Conservation (phyloP, 2,329 filamentous ascomycete species). For the Ophioceras dolichostomum region DNA sequence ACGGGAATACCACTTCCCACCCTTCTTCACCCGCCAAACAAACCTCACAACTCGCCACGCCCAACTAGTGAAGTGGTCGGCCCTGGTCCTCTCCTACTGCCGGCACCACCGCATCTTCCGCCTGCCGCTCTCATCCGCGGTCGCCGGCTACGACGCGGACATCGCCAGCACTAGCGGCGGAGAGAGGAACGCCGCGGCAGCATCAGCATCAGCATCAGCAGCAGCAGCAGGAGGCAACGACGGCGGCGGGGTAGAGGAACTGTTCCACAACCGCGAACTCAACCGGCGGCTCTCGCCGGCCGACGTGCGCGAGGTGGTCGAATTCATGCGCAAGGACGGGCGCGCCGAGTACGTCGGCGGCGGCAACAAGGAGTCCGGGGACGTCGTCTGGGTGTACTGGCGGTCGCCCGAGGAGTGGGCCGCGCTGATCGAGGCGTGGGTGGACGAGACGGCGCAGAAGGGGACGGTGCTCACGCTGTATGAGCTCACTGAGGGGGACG, state of each 20-base stretch:
- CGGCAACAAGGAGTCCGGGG: conserved; percentile 24
- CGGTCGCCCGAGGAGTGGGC: conserved; percentile 86
- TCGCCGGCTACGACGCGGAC: conserved; percentile 21
- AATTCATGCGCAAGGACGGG: conserved; percentile 46
- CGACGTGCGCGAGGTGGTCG: conserved; percentile 45
- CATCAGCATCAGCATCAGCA: not conserved
- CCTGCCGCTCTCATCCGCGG: conserved; percentile 41
- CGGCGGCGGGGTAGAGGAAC: conserved; percentile 16
- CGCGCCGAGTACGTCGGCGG: conserved; percentile 51
- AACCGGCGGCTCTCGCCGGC: conserved; percentile 34
- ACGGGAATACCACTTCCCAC: conserved; percentile 61
- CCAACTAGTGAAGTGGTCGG: conserved; percentile 77
- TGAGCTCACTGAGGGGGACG: conserved; percentile 82
- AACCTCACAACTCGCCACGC: conserved; percentile 62
- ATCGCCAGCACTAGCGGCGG: conserved; percentile 22
- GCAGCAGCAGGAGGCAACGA: not conserved
- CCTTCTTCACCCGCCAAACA: conserved; percentile 75
- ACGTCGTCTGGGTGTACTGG: conserved; percentile 71
- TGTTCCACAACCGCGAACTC: conserved; percentile 47
- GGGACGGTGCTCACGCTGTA: conserved; percentile 84
- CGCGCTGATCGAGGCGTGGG: conserved; percentile 61
- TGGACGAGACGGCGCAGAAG: conserved; percentile 80
- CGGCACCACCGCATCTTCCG: conserved; percentile 64
- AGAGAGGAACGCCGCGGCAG: conserved; percentile 13
- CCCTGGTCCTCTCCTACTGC: conserved; percentile 75